Evolutionary conservation across 1,284 basidiomycete species (phyloP).

Genomic region (Leccinum subatratum): DNA sequence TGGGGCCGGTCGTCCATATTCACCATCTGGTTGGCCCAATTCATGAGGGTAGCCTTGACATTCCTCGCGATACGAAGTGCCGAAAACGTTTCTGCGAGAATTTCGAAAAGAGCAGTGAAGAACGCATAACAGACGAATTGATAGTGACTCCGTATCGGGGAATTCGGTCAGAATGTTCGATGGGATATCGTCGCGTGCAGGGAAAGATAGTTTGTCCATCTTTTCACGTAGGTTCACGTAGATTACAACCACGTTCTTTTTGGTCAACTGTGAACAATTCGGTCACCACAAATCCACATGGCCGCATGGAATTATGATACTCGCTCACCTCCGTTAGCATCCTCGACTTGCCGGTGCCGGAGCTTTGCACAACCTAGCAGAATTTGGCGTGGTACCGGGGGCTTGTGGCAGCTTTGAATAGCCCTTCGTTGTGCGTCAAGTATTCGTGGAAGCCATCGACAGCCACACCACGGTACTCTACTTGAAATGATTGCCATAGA

Average conservation of each 20-base stretch:
- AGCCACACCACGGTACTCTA: conserved; percentile 12
- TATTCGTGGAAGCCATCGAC: conserved; percentile 20
- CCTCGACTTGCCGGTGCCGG: conserved; percentile 24
- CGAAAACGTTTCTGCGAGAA: conserved; percentile 5
- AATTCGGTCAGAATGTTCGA: conserved; percentile 10
- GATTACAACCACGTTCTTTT: conserved; percentile 14
- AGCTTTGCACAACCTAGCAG: conserved; percentile 24
- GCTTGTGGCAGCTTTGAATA: conserved; percentile 2
- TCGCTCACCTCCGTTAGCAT: conserved; percentile 17
- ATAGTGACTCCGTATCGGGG: neutral
- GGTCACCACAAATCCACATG: neutral
- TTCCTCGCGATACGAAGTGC: neutral
- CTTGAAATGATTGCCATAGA: conserved; percentile 5
- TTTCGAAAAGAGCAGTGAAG: conserved; percentile 15
- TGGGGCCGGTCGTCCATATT: neutral
- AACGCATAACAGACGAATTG: conserved; percentile 5
- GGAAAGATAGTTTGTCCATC: conserved; percentile 8
- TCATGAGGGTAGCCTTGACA: neutral
- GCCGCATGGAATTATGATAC: neutral
- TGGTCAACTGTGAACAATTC: conserved; percentile 10
- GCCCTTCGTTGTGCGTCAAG: conserved; percentile 10
- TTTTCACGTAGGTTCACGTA: conserved; percentile 21
- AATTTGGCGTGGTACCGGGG: conserved; percentile 16
- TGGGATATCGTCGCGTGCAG: conserved; percentile 11
- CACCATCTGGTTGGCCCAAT: neutral